Evolutionary conservation across 208 protist species (phyloP).

Genomic region (Acanthamoeba lenticulata): DNA sequence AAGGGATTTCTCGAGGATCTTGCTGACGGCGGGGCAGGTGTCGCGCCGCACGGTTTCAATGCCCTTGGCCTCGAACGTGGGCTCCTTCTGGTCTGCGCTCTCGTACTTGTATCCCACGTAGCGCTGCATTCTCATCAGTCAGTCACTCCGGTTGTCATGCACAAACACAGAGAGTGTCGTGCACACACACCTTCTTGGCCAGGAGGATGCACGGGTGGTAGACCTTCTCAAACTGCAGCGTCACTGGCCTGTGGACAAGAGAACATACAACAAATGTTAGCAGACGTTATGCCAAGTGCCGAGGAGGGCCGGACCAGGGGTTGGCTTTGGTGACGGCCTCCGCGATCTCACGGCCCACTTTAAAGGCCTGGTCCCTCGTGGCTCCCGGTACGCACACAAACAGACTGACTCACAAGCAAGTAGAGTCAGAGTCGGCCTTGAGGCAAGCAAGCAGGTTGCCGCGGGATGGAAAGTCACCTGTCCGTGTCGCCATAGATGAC

Average conservation of each 20-base stretch:
- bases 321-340: constrained; percentile 77
- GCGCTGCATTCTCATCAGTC: too few species aligned
- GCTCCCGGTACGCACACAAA: constrained; percentile 83
- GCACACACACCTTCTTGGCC: constrained; percentile 86
- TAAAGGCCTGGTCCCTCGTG: constrained; percentile 86
- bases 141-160: neutral
- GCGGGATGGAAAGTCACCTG: constrained; percentile 76
- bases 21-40: constrained; percentile 81
- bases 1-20: constrained; percentile 79
- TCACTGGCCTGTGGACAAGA: constrained; percentile 76
- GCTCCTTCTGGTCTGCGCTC: constrained; percentile 63
- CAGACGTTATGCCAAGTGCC: neutral
- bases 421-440: too few species aligned
- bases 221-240: constrained; percentile 91
- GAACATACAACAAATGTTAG: neutral
- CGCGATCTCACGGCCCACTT: constrained; percentile 84
- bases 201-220: constrained; percentile 89
- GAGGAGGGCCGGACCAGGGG: neutral
- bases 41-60: constrained; percentile 91
- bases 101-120: constrained; percentile 90
- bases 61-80: constrained; percentile 84
- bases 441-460: too few species aligned
- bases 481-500: constrained; percentile 94
- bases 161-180: neutral
- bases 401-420: too few species aligned